Evolutionary conservation across 169 alveolate genomes (phyloP).

Genomic region (Plasmodium billcollinsi): DNA sequence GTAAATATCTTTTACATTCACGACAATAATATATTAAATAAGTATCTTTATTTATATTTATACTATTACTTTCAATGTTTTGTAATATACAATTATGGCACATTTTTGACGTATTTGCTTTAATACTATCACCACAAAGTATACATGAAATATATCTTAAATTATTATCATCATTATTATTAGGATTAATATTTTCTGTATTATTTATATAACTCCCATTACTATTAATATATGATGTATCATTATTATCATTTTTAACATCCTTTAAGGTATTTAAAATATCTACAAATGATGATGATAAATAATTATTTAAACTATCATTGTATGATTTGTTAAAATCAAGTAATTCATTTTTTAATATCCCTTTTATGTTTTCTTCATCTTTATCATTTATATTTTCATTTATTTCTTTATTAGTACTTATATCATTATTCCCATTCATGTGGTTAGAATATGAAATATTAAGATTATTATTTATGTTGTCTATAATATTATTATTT

Average conservation of each 20-base stretch:
- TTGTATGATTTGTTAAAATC: constrained; percentile 24
- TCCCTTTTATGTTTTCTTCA: neutral
- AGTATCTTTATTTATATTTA: constrained; percentile 69
- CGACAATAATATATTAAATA: constrained; percentile 89
- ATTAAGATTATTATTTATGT: no score
- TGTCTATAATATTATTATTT: no score
- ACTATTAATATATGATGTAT: neutral
- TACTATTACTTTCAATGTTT: constrained; percentile 86
- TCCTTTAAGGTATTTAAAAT: constrained; percentile 47
- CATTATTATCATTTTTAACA: constrained; percentile 1
- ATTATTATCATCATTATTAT: neutral
- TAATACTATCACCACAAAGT: constrained; percentile 92
- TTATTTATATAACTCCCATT: neutral
- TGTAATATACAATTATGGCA: constrained; percentile 94
- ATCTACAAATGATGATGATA: constrained; percentile 64
- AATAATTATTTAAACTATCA: constrained; percentile 51
- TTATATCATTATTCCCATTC: neutral
- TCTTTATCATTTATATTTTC: neutral
- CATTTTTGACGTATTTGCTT: constrained; percentile 91
- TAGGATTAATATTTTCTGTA: constrained; percentile 18
- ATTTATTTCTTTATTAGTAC: neutral
- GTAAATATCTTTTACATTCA: constrained; percentile 93
- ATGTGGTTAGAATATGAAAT: no score
- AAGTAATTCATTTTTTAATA: neutral
- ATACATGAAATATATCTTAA: constrained; percentile 86